phyloP scores from a whole-genome alignment of 306 rosid genomes.

The Acacia acuminata region DNA sequence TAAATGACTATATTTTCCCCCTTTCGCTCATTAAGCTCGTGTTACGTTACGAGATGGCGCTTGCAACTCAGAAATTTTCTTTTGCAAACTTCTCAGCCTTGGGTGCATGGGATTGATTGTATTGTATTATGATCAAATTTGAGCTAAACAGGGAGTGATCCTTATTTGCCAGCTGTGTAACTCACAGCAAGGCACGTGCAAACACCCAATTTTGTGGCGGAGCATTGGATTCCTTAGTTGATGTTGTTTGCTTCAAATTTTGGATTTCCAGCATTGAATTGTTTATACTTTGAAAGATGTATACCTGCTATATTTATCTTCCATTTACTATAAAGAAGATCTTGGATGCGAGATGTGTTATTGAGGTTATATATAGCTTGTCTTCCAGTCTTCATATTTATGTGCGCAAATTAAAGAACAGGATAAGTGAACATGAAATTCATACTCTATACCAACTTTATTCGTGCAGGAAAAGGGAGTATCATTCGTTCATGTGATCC shows the following conservation, averaged over 20 bases:
- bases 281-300: slow-evolving; percentile 29
- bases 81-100: not conserved
- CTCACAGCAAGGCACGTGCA: not conserved
- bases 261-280: not conserved
- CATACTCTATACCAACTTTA: slow-evolving; percentile 4
- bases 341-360: slow-evolving; percentile 14
- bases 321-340: slow-evolving; percentile 21
- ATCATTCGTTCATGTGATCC: not conserved
- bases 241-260: not conserved
- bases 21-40: not conserved
- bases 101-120: not conserved
- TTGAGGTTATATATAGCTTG: not conserved
- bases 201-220: not conserved
- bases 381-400: not conserved
- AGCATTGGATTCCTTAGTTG: not conserved
- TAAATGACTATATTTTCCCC: not conserved
- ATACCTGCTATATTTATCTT: slow-evolving; percentile 26
- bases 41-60: not conserved
- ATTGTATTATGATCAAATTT: not conserved
- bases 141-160: not conserved
- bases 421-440: slow-evolving; percentile 1
- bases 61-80: not conserved
- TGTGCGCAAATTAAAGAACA: not conserved
- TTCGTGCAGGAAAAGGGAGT: not conserved
- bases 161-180: not conserved